Percentiles rank a stretch among this genome's conserved stretches.
phyloP scores from a whole-genome alignment of 2,329 filamentous ascomycete genomes.

The Alternaria alternata region DNA sequence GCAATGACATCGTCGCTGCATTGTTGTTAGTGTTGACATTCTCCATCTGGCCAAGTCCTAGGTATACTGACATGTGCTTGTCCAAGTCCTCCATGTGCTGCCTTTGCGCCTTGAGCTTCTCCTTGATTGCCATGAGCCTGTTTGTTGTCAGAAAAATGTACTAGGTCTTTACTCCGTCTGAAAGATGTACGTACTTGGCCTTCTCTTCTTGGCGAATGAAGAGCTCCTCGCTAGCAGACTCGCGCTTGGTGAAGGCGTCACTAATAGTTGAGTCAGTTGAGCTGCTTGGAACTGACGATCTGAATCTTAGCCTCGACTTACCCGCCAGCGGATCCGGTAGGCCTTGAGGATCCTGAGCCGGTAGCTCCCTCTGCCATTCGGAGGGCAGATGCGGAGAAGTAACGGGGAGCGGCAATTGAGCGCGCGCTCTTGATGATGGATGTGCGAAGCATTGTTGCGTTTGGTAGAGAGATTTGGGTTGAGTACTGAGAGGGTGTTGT shows the following conservation, averaged over 20 bases:
- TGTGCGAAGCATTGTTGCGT: constrained; percentile 48
- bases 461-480: constrained; percentile 14
- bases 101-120: constrained; percentile 76
- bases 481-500: constrained; percentile 12
- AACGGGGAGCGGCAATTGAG: constrained; percentile 47
- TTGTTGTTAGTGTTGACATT: constrained; percentile 23
- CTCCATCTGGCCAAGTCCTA: neutral
- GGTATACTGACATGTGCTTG: constrained; percentile 76
- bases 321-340: constrained; percentile 51
- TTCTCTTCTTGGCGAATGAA: constrained; percentile 88
- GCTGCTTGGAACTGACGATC: neutral
- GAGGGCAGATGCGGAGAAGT: constrained; percentile 55
- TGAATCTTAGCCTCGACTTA: constrained; percentile 25
- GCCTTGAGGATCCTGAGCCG: constrained; percentile 53
- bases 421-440: constrained; percentile 52
- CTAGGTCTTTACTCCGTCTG: neutral
- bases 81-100: constrained; percentile 84
- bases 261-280: constrained; percentile 56
- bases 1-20: constrained; percentile 78
- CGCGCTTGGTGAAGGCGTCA: constrained; percentile 91
- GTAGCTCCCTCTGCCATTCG: constrained; percentile 57
- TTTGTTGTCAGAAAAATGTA: constrained; percentile 20
- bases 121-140: constrained; percentile 73
- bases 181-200: constrained; percentile 70
- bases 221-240: constrained; percentile 84